Percentiles rank a stretch among this genome's conserved stretches.
These are phyloP conservation scores for Backusella tuberculispora DNA, from an alignment of 192 early-diverging fungal genomes.

Conservation along the genomic window DNA sequence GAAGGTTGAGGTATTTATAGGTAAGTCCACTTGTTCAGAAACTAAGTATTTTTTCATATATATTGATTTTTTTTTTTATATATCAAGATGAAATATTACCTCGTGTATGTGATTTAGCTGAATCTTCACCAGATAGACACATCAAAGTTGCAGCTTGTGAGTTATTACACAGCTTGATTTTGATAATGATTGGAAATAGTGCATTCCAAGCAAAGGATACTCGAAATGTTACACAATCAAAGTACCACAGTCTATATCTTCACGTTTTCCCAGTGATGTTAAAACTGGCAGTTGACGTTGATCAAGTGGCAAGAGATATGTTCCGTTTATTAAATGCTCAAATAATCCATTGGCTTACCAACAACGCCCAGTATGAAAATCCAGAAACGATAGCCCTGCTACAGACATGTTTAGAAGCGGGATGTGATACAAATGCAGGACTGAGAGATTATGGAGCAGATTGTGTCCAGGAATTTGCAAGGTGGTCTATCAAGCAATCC, in stretches of 20 bases:
- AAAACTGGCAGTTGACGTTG: conserved; percentile 71
- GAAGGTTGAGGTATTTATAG: conserved; percentile 65
- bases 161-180: conserved; percentile 67
- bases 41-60: not conserved
- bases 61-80: not conserved
- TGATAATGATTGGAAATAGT: conserved; percentile 78
- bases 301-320: conserved; percentile 70
- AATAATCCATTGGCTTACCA: conserved; percentile 83
- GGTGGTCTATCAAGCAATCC: conserved; percentile 77
- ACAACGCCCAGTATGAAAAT: conserved; percentile 74
- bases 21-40: conserved; percentile 41
- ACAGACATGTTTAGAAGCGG: conserved; percentile 69
- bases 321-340: conserved; percentile 67
- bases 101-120: conserved; percentile 73
- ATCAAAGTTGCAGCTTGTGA: conserved; percentile 79
- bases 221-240: conserved; percentile 50
- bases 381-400: conserved; percentile 76
- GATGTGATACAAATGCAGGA: conserved; percentile 50
- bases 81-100: conserved; percentile 74
- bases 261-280: conserved; percentile 74
- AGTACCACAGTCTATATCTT: conserved; percentile 64
- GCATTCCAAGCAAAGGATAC: conserved; percentile 55
- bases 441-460: conserved; percentile 77
- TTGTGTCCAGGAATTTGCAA: conserved; percentile 74
- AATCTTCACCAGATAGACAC: conserved; percentile 72